Evolutionary conservation across 2,329 filamentous ascomycete species (phyloP), one percentile per base, ranked within the genome.

Genomic region (Cytospora piceae): DNA sequence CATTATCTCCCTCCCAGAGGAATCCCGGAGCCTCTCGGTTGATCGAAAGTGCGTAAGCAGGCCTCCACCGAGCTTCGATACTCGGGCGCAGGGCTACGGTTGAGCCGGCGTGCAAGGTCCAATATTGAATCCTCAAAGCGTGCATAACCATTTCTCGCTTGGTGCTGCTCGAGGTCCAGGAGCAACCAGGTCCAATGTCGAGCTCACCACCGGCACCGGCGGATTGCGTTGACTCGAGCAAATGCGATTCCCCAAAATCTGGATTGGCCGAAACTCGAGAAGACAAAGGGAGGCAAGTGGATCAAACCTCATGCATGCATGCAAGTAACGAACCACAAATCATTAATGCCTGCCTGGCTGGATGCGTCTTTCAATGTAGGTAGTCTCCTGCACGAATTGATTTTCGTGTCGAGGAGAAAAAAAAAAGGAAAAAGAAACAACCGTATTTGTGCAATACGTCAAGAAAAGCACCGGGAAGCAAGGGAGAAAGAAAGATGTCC

Each of bases 391-490:
- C n/a, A n/a, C n/a, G 42, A 46, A 46, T n/a, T n/a, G 42, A 37
- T 37, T 15, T 37, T 37, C 34, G 34, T 37, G 42, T 9, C 42
- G 20, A n/a, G 7, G 42, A 3, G 8, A 6, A n/a, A n/a, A 9
- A 12, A 34, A 12, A 12, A 5, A 20, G 6, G 0, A 14, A 46
- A 46, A 46, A 46, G 42, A 8, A 46, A 46, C 1, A 46, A 46
- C n/a, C 46, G 22, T 49, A 24, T 11, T 24, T 12, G 46, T 49
- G 24, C 46, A 24, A 49, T 24, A 49, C 46, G 46, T 49, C 46
- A 49, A 49, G n/a, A 22, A 49, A 49, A 24, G 22, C 39, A n/a
- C 46, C n/a, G n/a, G 46, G 46, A 49, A 49, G 46, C 46, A 49
- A 49, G 46, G 46, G 46, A 24, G n/a, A 24, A 46, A n/a, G 8